Conservation (phyloP, 306 rosid genomes). For the Ormosia semicastrata region DNA sequence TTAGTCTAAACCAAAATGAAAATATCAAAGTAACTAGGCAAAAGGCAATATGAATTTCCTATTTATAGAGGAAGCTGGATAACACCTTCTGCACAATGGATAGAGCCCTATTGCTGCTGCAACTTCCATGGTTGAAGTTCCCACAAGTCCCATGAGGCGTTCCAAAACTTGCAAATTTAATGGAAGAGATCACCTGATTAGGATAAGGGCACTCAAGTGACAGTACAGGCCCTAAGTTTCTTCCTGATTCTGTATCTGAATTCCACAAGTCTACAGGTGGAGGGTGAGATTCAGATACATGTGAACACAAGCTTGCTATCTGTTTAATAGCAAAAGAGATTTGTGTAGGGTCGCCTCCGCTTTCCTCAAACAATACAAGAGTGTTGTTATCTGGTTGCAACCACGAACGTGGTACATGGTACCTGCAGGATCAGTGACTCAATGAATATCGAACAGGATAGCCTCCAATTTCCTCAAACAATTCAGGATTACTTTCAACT, state of each 20-base stretch:
- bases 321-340: conserved; percentile 61
- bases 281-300: conserved; percentile 80
- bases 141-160: conserved; percentile 83
- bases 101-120: conserved; percentile 64
- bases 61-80: background rate
- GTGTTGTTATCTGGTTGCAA: conserved; percentile 56
- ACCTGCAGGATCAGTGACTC: conserved; percentile 41
- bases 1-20: conserved; percentile 5
- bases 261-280: conserved; percentile 73
- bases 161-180: conserved; percentile 87
- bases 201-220: conserved; percentile 78
- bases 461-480: background rate
- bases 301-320: conserved; percentile 69
- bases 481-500: conserved; percentile 16
- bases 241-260: conserved; percentile 41
- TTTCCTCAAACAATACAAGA: conserved; percentile 83
- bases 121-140: conserved; percentile 62
- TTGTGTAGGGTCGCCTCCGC: conserved; percentile 74
- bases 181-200: conserved; percentile 71
- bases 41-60: background rate
- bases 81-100: conserved; percentile 71
- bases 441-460: conserved; percentile 1
- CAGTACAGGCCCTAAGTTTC: conserved; percentile 44
- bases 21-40: background rate
- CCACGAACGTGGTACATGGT: conserved; percentile 89